Evolutionary conservation across 106 monocot genomes (phyloP).

Genomic region (Dioscorea zingiberensis): DNA sequence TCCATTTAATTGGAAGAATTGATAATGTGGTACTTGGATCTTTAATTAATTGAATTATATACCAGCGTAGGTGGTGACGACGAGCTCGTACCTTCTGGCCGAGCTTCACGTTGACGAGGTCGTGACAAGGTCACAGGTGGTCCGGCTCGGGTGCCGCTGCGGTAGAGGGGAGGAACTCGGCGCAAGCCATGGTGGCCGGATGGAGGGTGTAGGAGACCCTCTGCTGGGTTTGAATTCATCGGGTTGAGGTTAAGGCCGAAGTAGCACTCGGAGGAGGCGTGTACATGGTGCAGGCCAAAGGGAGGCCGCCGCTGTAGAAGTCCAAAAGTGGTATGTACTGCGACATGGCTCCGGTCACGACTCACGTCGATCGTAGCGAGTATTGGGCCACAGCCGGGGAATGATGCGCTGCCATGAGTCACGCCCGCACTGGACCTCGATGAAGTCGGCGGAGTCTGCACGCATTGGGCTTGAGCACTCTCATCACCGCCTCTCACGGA

Average conservation of each 20-base stretch:
- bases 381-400: slow-evolving; percentile 69
- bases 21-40: too few species aligned
- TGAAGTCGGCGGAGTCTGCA: slow-evolving; percentile 29
- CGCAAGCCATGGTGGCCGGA: slow-evolving; percentile 86
- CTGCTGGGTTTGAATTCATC: slow-evolving; percentile 67
- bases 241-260: slow-evolving; percentile 84
- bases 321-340: slow-evolving; percentile 85
- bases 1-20: too few species aligned
- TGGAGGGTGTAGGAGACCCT: slow-evolving; percentile 74
- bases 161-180: slow-evolving; percentile 54
- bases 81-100: slow-evolving; percentile 85
- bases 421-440: slow-evolving; percentile 52
- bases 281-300: slow-evolving; percentile 83
- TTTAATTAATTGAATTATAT: background rate
- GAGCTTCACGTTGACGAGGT: slow-evolving; percentile 68
- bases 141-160: slow-evolving; percentile 3
- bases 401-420: slow-evolving; percentile 67
- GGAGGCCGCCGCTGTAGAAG: slow-evolving; percentile 63
- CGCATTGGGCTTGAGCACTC: slow-evolving; percentile 46
- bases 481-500: slow-evolving; percentile 47
- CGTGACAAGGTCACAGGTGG: slow-evolving; percentile 41
- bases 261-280: slow-evolving; percentile 90
- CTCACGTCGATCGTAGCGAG: slow-evolving; percentile 81
- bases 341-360: slow-evolving; percentile 86
- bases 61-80: slow-evolving; percentile 92